Percentiles rank a stretch among this genome's conserved stretches.
Conservation (phyloP, 768 basidiomycete genomes). For the Trametes cingulata region DNA sequence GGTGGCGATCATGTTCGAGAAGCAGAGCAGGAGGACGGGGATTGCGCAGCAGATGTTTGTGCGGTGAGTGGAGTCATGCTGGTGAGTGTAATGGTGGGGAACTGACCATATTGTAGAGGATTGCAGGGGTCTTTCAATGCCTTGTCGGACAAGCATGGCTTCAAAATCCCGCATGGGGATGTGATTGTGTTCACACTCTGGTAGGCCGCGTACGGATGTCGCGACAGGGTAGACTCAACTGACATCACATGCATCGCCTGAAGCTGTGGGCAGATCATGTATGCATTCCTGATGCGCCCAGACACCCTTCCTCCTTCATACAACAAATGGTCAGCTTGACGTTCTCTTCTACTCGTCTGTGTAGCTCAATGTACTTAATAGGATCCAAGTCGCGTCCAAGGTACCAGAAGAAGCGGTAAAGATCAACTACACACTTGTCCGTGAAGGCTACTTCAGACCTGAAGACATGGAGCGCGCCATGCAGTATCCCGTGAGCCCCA, state of each 20-base stretch:
- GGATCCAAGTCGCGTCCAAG: constrained; percentile 73
- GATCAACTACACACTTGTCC: constrained; percentile 63
- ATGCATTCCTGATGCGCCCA: constrained; percentile 72
- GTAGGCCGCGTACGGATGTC: constrained; percentile 41
- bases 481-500: constrained; percentile 43
- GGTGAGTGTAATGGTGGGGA: background rate
- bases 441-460: constrained; percentile 56
- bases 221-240: background rate
- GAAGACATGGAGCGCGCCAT: constrained; percentile 58
- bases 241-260: too few species aligned
- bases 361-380: too few species aligned
- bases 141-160: constrained; percentile 63
- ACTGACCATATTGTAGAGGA: constrained; percentile 51
- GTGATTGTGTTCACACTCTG: constrained; percentile 77
- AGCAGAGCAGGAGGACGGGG: constrained; percentile 55
- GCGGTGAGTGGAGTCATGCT: constrained; percentile 48
- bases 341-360: too few species aligned
- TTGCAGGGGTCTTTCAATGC: constrained; percentile 89
- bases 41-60: constrained; percentile 91
- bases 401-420: constrained; percentile 57
- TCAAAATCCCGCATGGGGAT: constrained; percentile 80
- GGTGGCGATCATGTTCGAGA: constrained; percentile 77
- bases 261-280: constrained; percentile 86
- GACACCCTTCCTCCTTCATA: constrained; percentile 86
- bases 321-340: constrained; percentile 59